These are phyloP conservation scores for Colletotrichum sp. DNA, from an alignment of 2,329 filamentous ascomycete genomes.

Conservation along the genomic window DNA sequence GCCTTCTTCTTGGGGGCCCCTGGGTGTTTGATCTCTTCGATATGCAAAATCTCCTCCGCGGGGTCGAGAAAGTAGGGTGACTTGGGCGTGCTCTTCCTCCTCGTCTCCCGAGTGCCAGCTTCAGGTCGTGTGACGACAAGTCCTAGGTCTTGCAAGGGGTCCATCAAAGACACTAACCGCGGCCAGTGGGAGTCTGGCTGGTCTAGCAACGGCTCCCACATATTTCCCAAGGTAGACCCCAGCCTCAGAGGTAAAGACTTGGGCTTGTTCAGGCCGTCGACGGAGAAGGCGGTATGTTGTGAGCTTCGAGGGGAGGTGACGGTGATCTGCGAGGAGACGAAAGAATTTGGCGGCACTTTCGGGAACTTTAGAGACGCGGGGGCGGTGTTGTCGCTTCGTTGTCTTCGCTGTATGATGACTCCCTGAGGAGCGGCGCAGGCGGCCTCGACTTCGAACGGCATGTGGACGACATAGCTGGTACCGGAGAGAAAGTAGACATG, in stretches of 20 bases:
- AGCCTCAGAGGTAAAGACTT: slow-evolving; percentile 58
- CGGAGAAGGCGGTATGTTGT: slow-evolving; percentile 58
- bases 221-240: slow-evolving; percentile 58
- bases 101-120: slow-evolving; percentile 35
- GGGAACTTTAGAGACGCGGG: slow-evolving; percentile 61
- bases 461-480: slow-evolving; percentile 85
- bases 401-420: slow-evolving; percentile 83
- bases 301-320: slow-evolving; percentile 53
- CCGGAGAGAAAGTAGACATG: slow-evolving; percentile 92
- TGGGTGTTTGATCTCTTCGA: slow-evolving; percentile 71
- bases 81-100: slow-evolving; percentile 42
- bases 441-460: slow-evolving; percentile 92
- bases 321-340: slow-evolving; percentile 71
- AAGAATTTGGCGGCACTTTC: slow-evolving; percentile 80
- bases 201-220: slow-evolving; percentile 60
- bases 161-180: slow-evolving; percentile 80
- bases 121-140: slow-evolving; percentile 71
- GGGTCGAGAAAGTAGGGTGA: slow-evolving; percentile 67
- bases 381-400: slow-evolving; percentile 53
- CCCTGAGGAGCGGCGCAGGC: slow-evolving; percentile 84
- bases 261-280: slow-evolving; percentile 59
- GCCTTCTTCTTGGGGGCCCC: slow-evolving; percentile 32
- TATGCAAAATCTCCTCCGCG: slow-evolving; percentile 82
- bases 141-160: slow-evolving; percentile 85
- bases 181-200: slow-evolving; percentile 67